Evolutionary conservation across 805 yeast genomes (phyloP).

Genomic region (Nakazawaea ambrosiae): DNA sequence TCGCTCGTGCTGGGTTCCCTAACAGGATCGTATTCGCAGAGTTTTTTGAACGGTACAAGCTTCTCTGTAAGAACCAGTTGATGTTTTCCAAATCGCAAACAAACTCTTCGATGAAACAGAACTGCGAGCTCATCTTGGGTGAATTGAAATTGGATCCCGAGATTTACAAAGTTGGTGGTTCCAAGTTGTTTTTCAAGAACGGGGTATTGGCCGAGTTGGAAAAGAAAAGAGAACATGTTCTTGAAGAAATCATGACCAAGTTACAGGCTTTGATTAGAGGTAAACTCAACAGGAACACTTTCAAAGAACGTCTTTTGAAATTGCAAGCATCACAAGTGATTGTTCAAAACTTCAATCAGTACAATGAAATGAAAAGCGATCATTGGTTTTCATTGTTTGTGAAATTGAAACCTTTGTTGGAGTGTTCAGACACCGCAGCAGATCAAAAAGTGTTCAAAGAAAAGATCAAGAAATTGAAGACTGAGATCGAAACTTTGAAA

Average conservation of each 20-base stretch:
- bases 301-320: slow-evolving; percentile 43
- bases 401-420: slow-evolving; percentile 68
- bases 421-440: slow-evolving; percentile 12
- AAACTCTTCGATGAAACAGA: slow-evolving; percentile 44
- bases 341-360: slow-evolving; percentile 50
- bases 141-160: slow-evolving; percentile 53
- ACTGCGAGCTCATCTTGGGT: slow-evolving; percentile 61
- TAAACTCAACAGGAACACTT: slow-evolving; percentile 41
- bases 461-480: slow-evolving; percentile 50
- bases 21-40: slow-evolving; percentile 81
- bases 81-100: slow-evolving; percentile 21
- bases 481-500: slow-evolving; percentile 47
- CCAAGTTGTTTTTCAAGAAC: slow-evolving; percentile 68
- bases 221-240: slow-evolving; percentile 58
- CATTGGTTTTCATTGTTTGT: slow-evolving; percentile 78
- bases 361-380: slow-evolving; percentile 41
- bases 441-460: slow-evolving; percentile 41
- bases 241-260: slow-evolving; percentile 45
- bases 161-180: slow-evolving; percentile 60
- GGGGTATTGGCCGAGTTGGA: slow-evolving; percentile 78
- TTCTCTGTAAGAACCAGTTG: slow-evolving; percentile 43
- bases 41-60: slow-evolving; percentile 66
- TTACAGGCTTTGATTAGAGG: slow-evolving; percentile 70
- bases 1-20: slow-evolving; percentile 96
- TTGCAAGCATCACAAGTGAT: slow-evolving; percentile 67